Base-by-base conservation (phyloP, 306 rosid genomes). In the Quercus mongolica region DNA sequence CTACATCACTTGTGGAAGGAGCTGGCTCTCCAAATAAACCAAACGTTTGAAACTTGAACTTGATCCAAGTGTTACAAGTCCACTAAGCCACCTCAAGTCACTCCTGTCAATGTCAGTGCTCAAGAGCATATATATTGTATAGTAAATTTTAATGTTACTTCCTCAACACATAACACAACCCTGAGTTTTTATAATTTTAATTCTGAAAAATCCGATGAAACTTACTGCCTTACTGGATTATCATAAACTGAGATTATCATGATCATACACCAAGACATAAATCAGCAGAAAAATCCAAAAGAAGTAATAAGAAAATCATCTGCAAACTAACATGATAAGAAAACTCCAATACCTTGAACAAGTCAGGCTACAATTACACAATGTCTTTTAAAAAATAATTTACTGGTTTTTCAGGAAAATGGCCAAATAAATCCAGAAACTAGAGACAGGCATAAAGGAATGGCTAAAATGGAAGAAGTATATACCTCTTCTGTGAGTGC, bases 401-500 rank as follows among this genome's bases (percentile, higher is more conserved):
- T n/a, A 64, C 6, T 62, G 15, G 13, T 13, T 62, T 62, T 62
- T 26, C 6, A 62, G 68, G 13, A n/a, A 64, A 17, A 64, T 64
- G 71, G 23, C 46, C 13, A 7, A 38, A 0, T 38, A 7, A 38
- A 38, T 2, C 3, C 11, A 64, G 4, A 64, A 35, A 19, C 26
- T 35, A 33, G 25, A 68, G 51, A 23, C 0, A 18, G 57, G 56
- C 68, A 79, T 31, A 61, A 59, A 74, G 17, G 58, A 38, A 79
- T 49, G 67, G 15, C 44, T 25, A 79, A 6, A 21, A 59, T 17
- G 25, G 84, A 83, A 74, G 76, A 69, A 75, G 52, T 69, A 55
- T 72, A 55, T 75, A 96, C 99, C 90, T 89, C 92, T 46, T 90
- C 97, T 56, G 97, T 93, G 59, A 96, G 98, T 55, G 99, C 96